phyloP scores from a whole-genome alignment of 192 early-diverging fungal species.

The Umbelopsis sp. region DNA sequence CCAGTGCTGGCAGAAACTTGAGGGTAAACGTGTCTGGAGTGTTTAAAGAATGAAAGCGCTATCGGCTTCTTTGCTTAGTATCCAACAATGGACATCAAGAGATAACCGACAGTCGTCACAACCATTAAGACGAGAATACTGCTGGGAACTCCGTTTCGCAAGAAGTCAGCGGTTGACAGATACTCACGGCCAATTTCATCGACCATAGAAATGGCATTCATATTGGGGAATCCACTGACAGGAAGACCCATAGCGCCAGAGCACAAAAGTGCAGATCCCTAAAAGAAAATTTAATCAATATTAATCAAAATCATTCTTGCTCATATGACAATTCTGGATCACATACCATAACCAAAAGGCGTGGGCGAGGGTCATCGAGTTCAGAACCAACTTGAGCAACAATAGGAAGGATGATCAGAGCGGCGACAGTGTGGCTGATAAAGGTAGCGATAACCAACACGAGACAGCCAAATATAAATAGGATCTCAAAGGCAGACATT shows the following conservation, averaged over 20 bases:
- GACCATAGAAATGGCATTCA: constrained; percentile 95
- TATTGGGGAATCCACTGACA: constrained; percentile 95
- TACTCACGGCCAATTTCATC: constrained; percentile 86
- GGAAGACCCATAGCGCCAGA: constrained; percentile 91
- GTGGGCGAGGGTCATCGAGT: constrained; percentile 76
- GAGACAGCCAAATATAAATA: constrained; percentile 76
- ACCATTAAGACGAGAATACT: constrained; percentile 71
- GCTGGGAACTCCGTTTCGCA: constrained; percentile 77
- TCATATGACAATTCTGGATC: constrained; percentile 25
- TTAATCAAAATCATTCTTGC: neutral
- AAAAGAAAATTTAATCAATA: constrained; percentile 14
- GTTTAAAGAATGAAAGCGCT: neutral
- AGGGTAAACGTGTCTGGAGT: neutral
- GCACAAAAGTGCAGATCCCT: constrained; percentile 78
- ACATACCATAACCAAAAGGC: constrained; percentile 78
- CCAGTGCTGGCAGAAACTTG: neutral
- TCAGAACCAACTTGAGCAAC: constrained; percentile 84
- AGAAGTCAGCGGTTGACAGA: constrained; percentile 80
- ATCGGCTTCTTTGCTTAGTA: constrained; percentile 35
- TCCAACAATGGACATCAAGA: constrained; percentile 64
- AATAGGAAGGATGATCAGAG: constrained; percentile 94
- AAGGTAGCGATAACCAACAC: constrained; percentile 89
- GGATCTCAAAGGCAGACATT: constrained; percentile 69
- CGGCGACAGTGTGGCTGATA: constrained; percentile 94
- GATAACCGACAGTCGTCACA: constrained; percentile 79